Evolutionary conservation across 179 eudicot species (phyloP).

Genomic region (Gypsophila paniculata): DNA sequence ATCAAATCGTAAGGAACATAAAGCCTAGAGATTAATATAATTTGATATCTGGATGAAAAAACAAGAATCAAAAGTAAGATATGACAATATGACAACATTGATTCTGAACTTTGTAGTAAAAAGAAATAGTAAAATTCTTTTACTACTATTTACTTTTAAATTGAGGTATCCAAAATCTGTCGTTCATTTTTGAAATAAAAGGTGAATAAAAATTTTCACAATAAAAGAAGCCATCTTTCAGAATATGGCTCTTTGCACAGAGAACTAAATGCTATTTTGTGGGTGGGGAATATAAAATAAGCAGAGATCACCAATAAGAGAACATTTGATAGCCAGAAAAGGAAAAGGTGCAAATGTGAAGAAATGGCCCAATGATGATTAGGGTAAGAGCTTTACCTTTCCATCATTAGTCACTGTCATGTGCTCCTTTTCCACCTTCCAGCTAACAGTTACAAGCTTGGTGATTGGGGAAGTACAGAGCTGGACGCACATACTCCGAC

Average conservation of each 20-base stretch:
- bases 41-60: slow-evolving; percentile 15
- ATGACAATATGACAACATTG: slow-evolving; percentile 7
- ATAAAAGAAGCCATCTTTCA: not conserved
- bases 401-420: slow-evolving; percentile 37
- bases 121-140: slow-evolving; percentile 18
- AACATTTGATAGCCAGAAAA: slow-evolving; percentile 31
- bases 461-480: slow-evolving; percentile 27
- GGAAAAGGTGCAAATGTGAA: slow-evolving; percentile 29
- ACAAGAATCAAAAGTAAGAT: too few relatives aligned
- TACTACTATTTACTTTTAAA: slow-evolving; percentile 20
- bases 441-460: slow-evolving; percentile 31
- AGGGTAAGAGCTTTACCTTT: slow-evolving; percentile 37
- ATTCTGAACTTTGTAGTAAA: slow-evolving; percentile 17
- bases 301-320: slow-evolving; percentile 32
- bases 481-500: not conserved
- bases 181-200: slow-evolving; percentile 1
- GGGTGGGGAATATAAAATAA: slow-evolving; percentile 40
- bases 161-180: slow-evolving; percentile 17
- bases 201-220: slow-evolving; percentile 6
- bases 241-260: slow-evolving; percentile 21
- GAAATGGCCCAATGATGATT: slow-evolving; percentile 37
- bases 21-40: slow-evolving; percentile 9
- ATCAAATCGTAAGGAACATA: slow-evolving; percentile 19
- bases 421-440: slow-evolving; percentile 36
- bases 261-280: slow-evolving; percentile 21